Base-by-base conservation (phyloP, 164 flowering plant genomes). In the Annona cherimola region DNA sequence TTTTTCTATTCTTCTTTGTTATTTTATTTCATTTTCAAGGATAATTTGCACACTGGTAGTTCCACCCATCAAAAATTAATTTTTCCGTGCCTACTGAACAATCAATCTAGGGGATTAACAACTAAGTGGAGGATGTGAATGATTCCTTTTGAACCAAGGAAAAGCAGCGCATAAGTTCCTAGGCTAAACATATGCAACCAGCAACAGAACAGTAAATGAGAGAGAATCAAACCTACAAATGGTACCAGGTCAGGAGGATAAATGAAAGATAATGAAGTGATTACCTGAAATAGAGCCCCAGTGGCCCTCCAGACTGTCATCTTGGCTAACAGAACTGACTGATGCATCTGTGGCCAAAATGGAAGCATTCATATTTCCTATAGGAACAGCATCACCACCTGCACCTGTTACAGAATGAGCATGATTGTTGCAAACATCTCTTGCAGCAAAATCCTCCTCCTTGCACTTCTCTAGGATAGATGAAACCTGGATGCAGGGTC, bases 201-300 rank as follows among this genome's bases (percentile, higher is more conserved):
- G 57, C 57, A 50, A 7, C 57, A 50, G 57, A 50, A 50, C 14
- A 16, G 14, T 2, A 50, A 50, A 50, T 50, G 14, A 50, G 57
- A 16, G 57, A 50, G 57, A 50, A 50, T 26, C 18, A 50, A 50
- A 16, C 14, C 57, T 50, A 50, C 9, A 50, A 50, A 9, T 2
- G 14, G 57, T 9, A 50, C 57, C 57, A 50, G 14, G 14, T 50
- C 9, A 50, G 57, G 57, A 50, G 14, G 14, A 50, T 3, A 50
- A 50, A 50, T 50, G 9, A 2, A 40, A 14, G 68, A 40, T 7
- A 40, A 41, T 42, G 39, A 41, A 71, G 18, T 4, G 62, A 9
- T 67, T 85, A 90, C 96, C 98, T 82, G 94, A 92, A 67, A 89
- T 83, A 57, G 92, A 90, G 7, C 96, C 95, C 92, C 92, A 89